Base-by-base conservation (phyloP, 1,139 yeast genomes). In the Blastobotrys proliferans region DNA sequence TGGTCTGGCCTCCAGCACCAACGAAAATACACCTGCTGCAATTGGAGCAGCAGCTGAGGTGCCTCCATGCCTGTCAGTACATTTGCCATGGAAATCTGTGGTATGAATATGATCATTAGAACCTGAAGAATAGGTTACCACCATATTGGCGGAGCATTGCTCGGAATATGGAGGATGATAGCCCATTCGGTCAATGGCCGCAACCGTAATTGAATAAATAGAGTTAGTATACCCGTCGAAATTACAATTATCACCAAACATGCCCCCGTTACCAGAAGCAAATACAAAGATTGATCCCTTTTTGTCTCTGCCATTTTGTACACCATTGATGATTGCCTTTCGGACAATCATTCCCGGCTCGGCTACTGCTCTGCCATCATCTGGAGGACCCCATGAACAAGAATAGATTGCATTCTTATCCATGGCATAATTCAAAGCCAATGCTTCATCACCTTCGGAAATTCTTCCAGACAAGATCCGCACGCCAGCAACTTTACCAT, bases 361-460 rank as follows among this genome's bases (percentile, higher is more conserved):
- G 38, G 86, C 87, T 72, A 92, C 77, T 0, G 95, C 78, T 48
- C 64, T 72, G 0, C 98, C 99, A 61, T 90, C 85, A 62, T 94
- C 99, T 1, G 90, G 77, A 1, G 99, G 99, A 2, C 99, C 99
- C 99, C 99, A 94, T 3, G 96, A 87, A 63, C 99, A 94, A 3
- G 96, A 86, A 63, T 87, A 94, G 30, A 94, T 92, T 62, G 90
- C 95, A 61, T 92, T 92, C 40, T 61, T 57, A 48, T 86, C 90
- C 55, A 83, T 69, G 0, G 81, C 94, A 63, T 83, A 84, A 34
- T 84, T 73, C 70, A 94, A 68, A 0, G 97, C 85, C 1, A 84
- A 77, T 0, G 98, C 97, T 63, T 94, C 98, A 50, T 88, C 95
- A 43, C 83, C 94, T 3, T 86, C 72, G 3, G 94, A 79, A 40